A percentile compares a stretch with the other conserved stretches of the same genome.
Evolutionary conservation across 352 stramenopile genomes (phyloP).

Genomic region (Phytophthora meadii): DNA sequence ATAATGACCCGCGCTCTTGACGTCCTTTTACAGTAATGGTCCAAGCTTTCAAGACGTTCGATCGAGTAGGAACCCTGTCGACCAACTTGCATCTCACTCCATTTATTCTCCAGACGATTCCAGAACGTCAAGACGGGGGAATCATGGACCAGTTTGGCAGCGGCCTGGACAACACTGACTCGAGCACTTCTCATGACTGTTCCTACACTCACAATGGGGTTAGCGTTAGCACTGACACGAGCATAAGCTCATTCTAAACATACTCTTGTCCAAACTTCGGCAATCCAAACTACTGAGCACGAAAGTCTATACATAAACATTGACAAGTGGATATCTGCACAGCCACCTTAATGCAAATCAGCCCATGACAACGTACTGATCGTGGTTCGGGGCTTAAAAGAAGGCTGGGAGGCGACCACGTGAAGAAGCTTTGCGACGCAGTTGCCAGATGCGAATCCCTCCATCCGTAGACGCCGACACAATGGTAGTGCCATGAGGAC

Average conservation of each 20-base stretch:
- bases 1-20: slow-evolving; percentile 14
- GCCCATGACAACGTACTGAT: neutral
- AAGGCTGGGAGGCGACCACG: slow-evolving; percentile 63
- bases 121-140: neutral
- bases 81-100: slow-evolving; percentile 23
- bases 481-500: slow-evolving; percentile 59
- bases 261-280: neutral
- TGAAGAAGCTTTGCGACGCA: slow-evolving; percentile 65
- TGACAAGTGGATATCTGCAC: neutral
- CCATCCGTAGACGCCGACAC: slow-evolving; percentile 69
- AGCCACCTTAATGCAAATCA: neutral
- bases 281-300: neutral
- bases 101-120: slow-evolving; percentile 2
- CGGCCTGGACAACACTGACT: neutral
- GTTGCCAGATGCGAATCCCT: slow-evolving; percentile 79
- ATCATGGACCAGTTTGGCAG: neutral
- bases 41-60: slow-evolving; percentile 19
- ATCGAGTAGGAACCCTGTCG: slow-evolving; percentile 20
- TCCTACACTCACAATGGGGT: neutral
- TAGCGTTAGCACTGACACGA: neutral
- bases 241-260: neutral
- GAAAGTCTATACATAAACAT: slow-evolving; percentile 5
- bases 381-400: slow-evolving; percentile 39
- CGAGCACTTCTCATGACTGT: neutral
- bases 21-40: slow-evolving; percentile 25